A percentile compares a stretch with the other conserved stretches of the same genome.
Conservation (phyloP, 169 alveolate genomes). For the Fabrea salina region DNA sequence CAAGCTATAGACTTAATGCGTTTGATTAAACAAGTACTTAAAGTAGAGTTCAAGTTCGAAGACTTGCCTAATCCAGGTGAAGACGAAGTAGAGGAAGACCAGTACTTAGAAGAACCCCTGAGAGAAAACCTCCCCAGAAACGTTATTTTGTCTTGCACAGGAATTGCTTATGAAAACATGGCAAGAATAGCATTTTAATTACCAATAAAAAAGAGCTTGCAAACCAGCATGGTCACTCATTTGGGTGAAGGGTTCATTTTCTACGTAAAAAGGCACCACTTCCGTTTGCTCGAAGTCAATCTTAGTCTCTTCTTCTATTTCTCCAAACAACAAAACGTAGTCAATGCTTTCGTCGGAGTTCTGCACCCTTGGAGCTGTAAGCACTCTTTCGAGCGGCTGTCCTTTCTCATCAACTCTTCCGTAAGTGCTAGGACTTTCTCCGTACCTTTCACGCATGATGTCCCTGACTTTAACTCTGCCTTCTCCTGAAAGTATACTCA, state of each 20-base stretch:
- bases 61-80: slow-evolving; percentile 33
- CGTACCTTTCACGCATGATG: not conserved
- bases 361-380: slow-evolving; percentile 1
- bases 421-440: slow-evolving; percentile 8
- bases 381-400: slow-evolving; percentile 7
- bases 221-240: too few species aligned
- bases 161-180: slow-evolving; percentile 70
- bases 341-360: not conserved
- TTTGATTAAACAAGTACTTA: slow-evolving; percentile 45
- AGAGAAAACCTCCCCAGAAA: slow-evolving; percentile 28
- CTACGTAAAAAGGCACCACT: too few species aligned
- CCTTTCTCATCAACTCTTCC: not conserved
- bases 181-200: slow-evolving; percentile 52
- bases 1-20: slow-evolving; percentile 47
- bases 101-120: slow-evolving; percentile 34
- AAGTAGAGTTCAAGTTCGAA: slow-evolving; percentile 41
- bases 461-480: not conserved
- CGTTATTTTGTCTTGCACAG: slow-evolving; percentile 64
- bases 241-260: too few species aligned
- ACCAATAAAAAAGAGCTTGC: too few species aligned
- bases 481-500: too few species aligned
- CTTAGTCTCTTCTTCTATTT: not conserved
- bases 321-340: not conserved
- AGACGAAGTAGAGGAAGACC: slow-evolving; percentile 47
- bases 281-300: too few species aligned